These are phyloP conservation scores for Citropsis articulata DNA, from an alignment of 345 rosid genomes.

Conservation along the genomic window DNA sequence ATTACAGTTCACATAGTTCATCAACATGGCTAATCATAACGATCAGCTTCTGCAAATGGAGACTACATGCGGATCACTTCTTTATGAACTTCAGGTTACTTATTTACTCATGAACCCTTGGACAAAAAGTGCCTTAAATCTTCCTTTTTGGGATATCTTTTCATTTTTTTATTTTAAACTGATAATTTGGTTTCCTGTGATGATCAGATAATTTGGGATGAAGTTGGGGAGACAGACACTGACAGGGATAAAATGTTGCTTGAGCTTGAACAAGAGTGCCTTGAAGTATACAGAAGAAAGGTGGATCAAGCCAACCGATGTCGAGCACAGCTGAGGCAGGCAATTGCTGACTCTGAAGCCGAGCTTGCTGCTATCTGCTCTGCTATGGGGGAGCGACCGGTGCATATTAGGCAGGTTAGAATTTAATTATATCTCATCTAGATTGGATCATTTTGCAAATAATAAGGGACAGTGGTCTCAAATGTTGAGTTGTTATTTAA, in stretches of 20 bases:
- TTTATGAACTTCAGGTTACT: conserved; percentile 82
- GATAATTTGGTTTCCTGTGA: not conserved
- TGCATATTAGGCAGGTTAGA: conserved; percentile 82
- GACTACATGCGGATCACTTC: conserved; percentile 81
- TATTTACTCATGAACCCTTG: not conserved
- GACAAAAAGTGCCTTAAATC: not conserved
- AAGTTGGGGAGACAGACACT: conserved; percentile 82
- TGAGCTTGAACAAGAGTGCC: conserved; percentile 92
- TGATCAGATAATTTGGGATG: conserved; percentile 88
- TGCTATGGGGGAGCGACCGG: conserved; percentile 87
- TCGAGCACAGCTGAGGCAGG: conserved; percentile 84
- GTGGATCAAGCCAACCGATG: conserved; percentile 81
- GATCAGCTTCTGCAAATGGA: conserved; percentile 64
- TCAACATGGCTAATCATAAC: conserved; percentile 48
- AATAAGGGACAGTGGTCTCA: not conserved
- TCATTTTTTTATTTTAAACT: not conserved
- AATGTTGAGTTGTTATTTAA: not conserved
- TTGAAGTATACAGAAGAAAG: conserved; percentile 90
- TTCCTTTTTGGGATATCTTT: not conserved
- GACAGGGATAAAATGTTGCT: conserved; percentile 90
- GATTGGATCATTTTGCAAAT: not conserved
- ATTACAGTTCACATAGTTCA: conserved; percentile 26
- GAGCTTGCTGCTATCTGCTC: conserved; percentile 87
- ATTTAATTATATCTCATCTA: not conserved
- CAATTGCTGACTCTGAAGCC: conserved; percentile 88